A percentile compares a stretch with the other conserved stretches of the same genome.
phyloP scores from a whole-genome alignment of 2,329 filamentous ascomycete genomes.

The Verticillium klebahnii region DNA sequence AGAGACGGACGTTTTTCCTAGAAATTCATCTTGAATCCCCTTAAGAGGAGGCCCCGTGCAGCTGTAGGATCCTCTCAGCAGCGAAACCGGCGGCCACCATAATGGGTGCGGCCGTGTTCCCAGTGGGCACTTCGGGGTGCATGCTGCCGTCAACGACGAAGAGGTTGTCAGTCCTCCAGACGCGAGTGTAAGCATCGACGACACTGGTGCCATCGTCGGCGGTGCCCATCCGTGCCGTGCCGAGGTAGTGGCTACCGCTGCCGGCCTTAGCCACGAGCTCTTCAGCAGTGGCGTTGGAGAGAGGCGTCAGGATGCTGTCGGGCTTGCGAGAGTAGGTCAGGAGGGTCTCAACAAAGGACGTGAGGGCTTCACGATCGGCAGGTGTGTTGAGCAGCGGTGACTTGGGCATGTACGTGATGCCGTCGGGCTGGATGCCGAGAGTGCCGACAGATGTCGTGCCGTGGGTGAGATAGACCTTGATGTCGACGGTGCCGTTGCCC shows the following conservation, averaged over 20 bases:
- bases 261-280: conserved; percentile 16
- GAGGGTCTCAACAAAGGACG: conserved; percentile 20
- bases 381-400: conserved; percentile 28
- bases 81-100: conserved; percentile 21
- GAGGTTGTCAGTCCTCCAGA: conserved; percentile 24
- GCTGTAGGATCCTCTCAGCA: conserved; percentile 15
- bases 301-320: conserved; percentile 14
- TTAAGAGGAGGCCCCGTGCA: too few relatives aligned
- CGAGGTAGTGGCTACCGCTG: conserved; percentile 25
- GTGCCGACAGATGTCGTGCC: conserved; percentile 42
- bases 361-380: conserved; percentile 21
- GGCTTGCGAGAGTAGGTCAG: conserved; percentile 17
- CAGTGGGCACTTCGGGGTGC: conserved; percentile 23
- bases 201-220: conserved; percentile 24
- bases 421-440: conserved; percentile 33
- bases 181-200: conserved; percentile 24
- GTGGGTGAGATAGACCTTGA: conserved; percentile 47
- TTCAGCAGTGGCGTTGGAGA: conserved; percentile 15
- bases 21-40: too few relatives aligned
- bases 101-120: conserved; percentile 18
- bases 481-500: conserved; percentile 34
- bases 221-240: conserved; percentile 23
- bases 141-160: conserved; percentile 23
- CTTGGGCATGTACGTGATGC: conserved; percentile 35
- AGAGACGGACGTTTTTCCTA: too few relatives aligned